phyloP scores from a whole-genome alignment of 441 rosid genomes.

The Croton laevigatus region DNA sequence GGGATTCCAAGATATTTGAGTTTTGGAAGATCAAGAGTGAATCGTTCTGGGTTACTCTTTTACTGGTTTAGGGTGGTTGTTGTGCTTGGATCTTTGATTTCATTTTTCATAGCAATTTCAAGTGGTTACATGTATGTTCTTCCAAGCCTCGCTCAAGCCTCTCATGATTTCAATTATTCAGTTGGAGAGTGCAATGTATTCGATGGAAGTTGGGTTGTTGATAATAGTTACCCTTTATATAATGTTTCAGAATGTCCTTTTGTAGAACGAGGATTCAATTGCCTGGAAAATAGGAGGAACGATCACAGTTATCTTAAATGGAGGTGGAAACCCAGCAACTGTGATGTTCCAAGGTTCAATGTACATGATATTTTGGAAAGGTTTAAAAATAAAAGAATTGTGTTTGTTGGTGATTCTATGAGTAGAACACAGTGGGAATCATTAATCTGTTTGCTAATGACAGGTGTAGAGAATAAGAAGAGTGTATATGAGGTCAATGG shows the following conservation, averaged over 20 bases:
- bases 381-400: slow-evolving; percentile 57
- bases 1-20: slow-evolving; percentile 36
- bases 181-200: slow-evolving; percentile 33
- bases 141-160: slow-evolving; percentile 52
- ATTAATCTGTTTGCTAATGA: slow-evolving; percentile 70
- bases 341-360: slow-evolving; percentile 52
- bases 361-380: slow-evolving; percentile 40
- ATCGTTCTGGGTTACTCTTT: slow-evolving; percentile 36
- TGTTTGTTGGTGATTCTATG: slow-evolving; percentile 81
- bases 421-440: slow-evolving; percentile 90
- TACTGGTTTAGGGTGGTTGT: slow-evolving; percentile 47
- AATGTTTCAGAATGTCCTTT: slow-evolving; percentile 70
- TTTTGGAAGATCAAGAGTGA: slow-evolving; percentile 40
- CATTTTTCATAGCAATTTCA: slow-evolving; percentile 43
- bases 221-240: slow-evolving; percentile 36
- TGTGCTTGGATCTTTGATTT: slow-evolving; percentile 45
- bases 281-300: slow-evolving; percentile 60
- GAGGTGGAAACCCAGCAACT: slow-evolving; percentile 70
- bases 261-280: slow-evolving; percentile 62
- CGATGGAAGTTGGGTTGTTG: slow-evolving; percentile 44
- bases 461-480: slow-evolving; percentile 59
- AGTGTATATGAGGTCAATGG: slow-evolving; percentile 73
- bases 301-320: slow-evolving; percentile 52
- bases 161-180: slow-evolving; percentile 43
- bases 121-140: slow-evolving; percentile 60